A percentile compares a stretch with the other conserved stretches of the same genome.
These are phyloP conservation scores for Azolla pinnata DNA, from an alignment of 75 land plant genomes.

Conservation along the genomic window DNA sequence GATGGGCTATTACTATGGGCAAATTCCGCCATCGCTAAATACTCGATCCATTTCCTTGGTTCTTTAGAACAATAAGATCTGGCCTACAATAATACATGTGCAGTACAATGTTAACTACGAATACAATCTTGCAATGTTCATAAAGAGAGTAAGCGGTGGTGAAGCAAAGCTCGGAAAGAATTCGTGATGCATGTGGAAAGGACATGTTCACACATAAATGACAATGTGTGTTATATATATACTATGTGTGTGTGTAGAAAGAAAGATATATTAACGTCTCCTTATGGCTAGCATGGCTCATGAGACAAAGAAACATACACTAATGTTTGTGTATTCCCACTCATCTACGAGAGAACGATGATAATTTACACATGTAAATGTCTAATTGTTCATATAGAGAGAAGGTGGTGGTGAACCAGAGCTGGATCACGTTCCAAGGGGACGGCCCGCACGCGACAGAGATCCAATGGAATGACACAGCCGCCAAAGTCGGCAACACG, in stretches of 20 bases:
- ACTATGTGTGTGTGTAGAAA: neutral
- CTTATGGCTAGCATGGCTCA: neutral
- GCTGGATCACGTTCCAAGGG: conserved; percentile 23
- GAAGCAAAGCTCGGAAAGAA: no score
- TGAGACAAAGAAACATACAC: neutral
- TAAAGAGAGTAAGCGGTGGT: no score
- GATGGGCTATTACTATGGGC: no score
- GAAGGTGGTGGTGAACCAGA: conserved; percentile 19
- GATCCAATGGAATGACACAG: conserved; percentile 19
- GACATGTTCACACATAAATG: neutral
- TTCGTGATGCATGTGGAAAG: no score
- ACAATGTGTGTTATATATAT: neutral
- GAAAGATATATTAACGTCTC: neutral
- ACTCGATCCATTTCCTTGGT: neutral
- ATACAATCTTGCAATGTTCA: no score
- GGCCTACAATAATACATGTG: neutral
- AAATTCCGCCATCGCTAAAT: neutral
- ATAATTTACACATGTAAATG: no score
- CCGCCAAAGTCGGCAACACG: conserved; percentile 13
- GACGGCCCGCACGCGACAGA: conserved; percentile 12
- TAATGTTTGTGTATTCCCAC: neutral
- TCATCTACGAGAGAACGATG: no score
- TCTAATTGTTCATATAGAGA: conserved; percentile 11
- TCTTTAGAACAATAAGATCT: neutral
- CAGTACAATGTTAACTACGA: no score